phyloP scores from a whole-genome alignment of 1,284 basidiomycete species.

The Leccinum pachyderme region DNA sequence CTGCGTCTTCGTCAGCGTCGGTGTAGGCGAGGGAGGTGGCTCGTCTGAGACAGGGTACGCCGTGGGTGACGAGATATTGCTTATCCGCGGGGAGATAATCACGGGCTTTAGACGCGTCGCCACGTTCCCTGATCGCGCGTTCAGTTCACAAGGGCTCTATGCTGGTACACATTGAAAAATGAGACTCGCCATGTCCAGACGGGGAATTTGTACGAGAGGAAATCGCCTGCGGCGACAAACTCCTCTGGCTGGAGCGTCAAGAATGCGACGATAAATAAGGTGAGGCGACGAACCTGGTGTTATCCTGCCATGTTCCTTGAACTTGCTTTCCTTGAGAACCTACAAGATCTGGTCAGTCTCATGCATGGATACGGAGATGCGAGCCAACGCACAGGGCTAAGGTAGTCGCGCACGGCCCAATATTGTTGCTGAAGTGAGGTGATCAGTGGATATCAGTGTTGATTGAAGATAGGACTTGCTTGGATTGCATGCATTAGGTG shows the following conservation, averaged over 20 bases:
- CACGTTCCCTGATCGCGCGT: slow-evolving; percentile 70
- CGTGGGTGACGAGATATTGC: slow-evolving; percentile 93
- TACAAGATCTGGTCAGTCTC: slow-evolving; percentile 39
- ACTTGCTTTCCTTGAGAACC: slow-evolving; percentile 97
- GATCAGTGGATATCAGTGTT: slow-evolving; percentile 5
- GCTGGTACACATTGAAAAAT: background rate
- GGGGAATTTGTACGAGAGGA: slow-evolving; percentile 92
- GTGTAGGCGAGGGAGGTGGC: slow-evolving; percentile 92
- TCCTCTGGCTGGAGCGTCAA: slow-evolving; percentile 64
- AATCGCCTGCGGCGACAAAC: slow-evolving; percentile 94
- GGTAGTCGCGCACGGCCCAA: slow-evolving; percentile 95
- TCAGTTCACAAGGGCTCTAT: background rate
- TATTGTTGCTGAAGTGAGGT: slow-evolving; percentile 67
- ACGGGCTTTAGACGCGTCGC: slow-evolving; percentile 78
- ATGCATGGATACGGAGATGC: slow-evolving; percentile 22
- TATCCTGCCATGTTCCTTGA: slow-evolving; percentile 97
- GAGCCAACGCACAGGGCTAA: slow-evolving; percentile 74
- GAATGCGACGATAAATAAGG: slow-evolving; percentile 1
- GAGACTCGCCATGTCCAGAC: slow-evolving; percentile 85
- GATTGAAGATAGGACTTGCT: slow-evolving; percentile 36
- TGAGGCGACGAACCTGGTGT: slow-evolving; percentile 73
- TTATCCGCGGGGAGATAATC: slow-evolving; percentile 94
- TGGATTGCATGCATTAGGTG: slow-evolving; percentile 68
- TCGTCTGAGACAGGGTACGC: slow-evolving; percentile 89
- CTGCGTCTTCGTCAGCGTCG: slow-evolving; percentile 91